These are phyloP conservation scores for Mycena citricolor DNA, from an alignment of 1,284 basidiomycete species.

Conservation along the genomic window DNA sequence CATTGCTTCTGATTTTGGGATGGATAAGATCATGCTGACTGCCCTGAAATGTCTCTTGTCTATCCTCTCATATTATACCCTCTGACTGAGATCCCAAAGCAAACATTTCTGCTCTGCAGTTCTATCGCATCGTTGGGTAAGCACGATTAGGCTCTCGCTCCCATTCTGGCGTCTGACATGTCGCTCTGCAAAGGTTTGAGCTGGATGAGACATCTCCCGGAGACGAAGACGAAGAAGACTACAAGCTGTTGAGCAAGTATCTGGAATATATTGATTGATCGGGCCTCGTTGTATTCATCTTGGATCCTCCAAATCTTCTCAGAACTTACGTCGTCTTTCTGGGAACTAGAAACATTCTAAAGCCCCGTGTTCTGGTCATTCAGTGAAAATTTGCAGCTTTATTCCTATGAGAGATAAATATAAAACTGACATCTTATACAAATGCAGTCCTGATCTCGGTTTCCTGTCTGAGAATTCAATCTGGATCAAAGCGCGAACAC, in stretches of 20 bases:
- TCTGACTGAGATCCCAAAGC: slow-evolving; percentile 37
- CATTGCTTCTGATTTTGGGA: slow-evolving; percentile 51
- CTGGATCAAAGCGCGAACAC: no score
- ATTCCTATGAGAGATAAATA: no score
- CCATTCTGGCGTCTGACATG: neutral
- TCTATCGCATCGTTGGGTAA: slow-evolving; percentile 61
- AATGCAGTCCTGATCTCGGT: no score
- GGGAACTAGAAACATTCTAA: no score
- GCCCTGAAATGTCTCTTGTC: slow-evolving; percentile 56
- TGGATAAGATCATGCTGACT: slow-evolving; percentile 73
- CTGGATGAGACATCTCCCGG: slow-evolving; percentile 51
- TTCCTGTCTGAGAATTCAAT: no score
- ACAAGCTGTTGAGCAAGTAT: slow-evolving; percentile 50
- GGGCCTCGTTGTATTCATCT: no score
- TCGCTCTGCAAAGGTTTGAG: slow-evolving; percentile 44
- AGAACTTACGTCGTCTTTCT: no score
- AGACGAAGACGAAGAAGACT: slow-evolving; percentile 45
- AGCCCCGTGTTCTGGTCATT: no score
- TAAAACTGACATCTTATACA: no score
- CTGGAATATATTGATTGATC: neutral
- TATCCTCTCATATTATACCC: neutral
- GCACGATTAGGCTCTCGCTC: slow-evolving; percentile 6
- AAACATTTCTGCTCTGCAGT: slow-evolving; percentile 51
- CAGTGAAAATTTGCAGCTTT: no score
- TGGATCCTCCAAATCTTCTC: no score